Base-by-base conservation (phyloP, 129 eudicot genomes). In the Arctium minus region DNA sequence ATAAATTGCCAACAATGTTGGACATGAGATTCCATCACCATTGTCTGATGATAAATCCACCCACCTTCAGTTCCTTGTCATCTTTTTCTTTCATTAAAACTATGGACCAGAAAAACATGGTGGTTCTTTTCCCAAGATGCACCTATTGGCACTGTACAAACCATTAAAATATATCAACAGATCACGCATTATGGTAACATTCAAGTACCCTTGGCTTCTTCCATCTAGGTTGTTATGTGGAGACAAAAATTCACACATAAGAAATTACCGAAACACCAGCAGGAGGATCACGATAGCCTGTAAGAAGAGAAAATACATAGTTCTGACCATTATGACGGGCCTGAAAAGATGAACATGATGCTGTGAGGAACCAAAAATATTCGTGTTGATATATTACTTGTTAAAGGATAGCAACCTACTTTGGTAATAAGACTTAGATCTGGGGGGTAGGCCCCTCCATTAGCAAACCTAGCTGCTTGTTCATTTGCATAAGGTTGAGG, bases 361-460 rank as follows among this genome's bases (percentile, higher is more conserved):
- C 50, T 15, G 12, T 72, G 31, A 37, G 76, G 33, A 76, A 18
- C 39, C 36, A 60, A 18, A 31, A 27, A 79, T 32, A 65, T 42
- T 31, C 11, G 13, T 37, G 7, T 6, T 8, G 65, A 68, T 22
- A 33, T 68, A 12, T 77, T 77, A 64, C 9, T 76, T 37, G 32
- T 27, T 50, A 75, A 15, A 70, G 71, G 10, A 46, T 53, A 12
- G 69, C 37, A 37, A 73, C 69, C 39, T 83, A 90, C 91, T 79
- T 90, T 90, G 62, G 91, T 90, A 50, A 90, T 86, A 56, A 90
- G 88, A 86, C 94, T 90, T 60, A 90, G 80, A 76, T 88, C 90
- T 73, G 94, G 94, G 75, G 94, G 94, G 79, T 90, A 90, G 36
- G 94, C 94, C 17, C 94, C 91, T 5, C 91, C 94, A 86, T 90